A percentile compares a stretch with the other conserved stretches of the same genome.
phyloP scores from a whole-genome alignment of 345 rosid genomes.

The Pugionium dolabratum region DNA sequence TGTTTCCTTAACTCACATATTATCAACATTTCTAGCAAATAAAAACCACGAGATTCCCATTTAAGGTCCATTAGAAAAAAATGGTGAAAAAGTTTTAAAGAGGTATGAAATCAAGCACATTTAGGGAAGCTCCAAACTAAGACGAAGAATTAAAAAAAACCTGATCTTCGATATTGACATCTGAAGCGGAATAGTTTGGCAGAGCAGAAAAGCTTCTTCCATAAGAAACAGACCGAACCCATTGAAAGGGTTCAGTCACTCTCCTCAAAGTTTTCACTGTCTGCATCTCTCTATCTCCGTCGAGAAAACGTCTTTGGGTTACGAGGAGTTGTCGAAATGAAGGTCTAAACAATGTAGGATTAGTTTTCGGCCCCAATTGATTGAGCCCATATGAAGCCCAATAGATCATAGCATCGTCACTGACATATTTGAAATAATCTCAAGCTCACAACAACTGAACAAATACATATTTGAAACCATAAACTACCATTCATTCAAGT shows the following conservation, averaged over 20 bases:
- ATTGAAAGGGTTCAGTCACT: conserved; percentile 41
- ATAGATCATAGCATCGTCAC: background rate
- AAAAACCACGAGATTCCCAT: too few species aligned
- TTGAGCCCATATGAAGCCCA: conserved; percentile 35
- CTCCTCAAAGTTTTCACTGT: conserved; percentile 51
- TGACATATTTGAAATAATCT: too few species aligned
- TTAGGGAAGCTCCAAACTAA: conserved; percentile 6
- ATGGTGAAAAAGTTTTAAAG: too few species aligned
- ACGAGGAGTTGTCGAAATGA: background rate
- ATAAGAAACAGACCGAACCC: conserved; percentile 42
- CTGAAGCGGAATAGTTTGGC: conserved; percentile 50
- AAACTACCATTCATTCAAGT: too few species aligned
- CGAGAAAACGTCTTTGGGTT: conserved; percentile 21
- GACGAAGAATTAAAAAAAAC: conserved; percentile 32
- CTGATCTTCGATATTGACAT: conserved; percentile 62
- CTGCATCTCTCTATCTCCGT: conserved; percentile 48
- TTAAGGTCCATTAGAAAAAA: too few species aligned
- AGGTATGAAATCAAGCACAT: conserved; percentile 7
- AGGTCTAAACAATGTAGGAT: background rate
- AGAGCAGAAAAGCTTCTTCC: conserved; percentile 63
- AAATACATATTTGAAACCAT: background rate
- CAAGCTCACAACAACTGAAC: too few species aligned
- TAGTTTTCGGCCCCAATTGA: background rate
- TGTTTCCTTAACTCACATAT: too few species aligned
- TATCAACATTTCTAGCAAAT: too few species aligned